Evolutionary conservation across 768 basidiomycete genomes (phyloP).

Genomic region (Leccinum boreale): DNA sequence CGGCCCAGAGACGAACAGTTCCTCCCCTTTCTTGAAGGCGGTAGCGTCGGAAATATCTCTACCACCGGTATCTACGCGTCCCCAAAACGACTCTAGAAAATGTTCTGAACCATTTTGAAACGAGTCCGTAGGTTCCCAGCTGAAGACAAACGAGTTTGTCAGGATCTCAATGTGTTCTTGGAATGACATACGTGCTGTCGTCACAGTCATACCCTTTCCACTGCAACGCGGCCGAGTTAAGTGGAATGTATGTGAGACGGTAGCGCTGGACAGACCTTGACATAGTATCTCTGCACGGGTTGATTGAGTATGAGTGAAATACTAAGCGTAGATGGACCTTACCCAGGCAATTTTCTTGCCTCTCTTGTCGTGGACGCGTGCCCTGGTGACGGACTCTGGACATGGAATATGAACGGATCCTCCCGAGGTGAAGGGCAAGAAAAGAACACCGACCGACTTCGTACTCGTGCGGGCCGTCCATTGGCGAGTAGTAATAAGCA

Average conservation of each 20-base stretch:
- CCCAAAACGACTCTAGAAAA: slow-evolving; percentile 41
- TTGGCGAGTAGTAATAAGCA: slow-evolving; percentile 20
- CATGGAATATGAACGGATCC: background rate
- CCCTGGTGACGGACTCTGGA: slow-evolving; percentile 52
- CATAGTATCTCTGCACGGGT: slow-evolving; percentile 48
- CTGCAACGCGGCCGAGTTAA: slow-evolving; percentile 30
- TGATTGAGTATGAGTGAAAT: slow-evolving; percentile 10
- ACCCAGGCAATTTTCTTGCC: slow-evolving; percentile 54
- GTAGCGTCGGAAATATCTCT: slow-evolving; percentile 49
- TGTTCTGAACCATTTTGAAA: slow-evolving; percentile 56
- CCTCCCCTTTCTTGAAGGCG: slow-evolving; percentile 53
- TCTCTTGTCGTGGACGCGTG: slow-evolving; percentile 46
- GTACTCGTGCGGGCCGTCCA: slow-evolving; percentile 48
- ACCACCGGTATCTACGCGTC: slow-evolving; percentile 28
- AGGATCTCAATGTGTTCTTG: background rate
- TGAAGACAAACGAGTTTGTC: slow-evolving; percentile 25
- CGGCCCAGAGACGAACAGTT: slow-evolving; percentile 53
- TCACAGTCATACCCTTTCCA: slow-evolving; percentile 58
- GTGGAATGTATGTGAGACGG: background rate
- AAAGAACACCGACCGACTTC: slow-evolving; percentile 57
- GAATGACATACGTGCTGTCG: slow-evolving; percentile 54
- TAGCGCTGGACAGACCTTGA: slow-evolving; percentile 44
- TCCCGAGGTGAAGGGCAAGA: background rate
- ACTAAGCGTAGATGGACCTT: slow-evolving; percentile 11
- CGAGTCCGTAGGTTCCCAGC: slow-evolving; percentile 67